Percentiles rank a stretch among this genome's conserved stretches.
phyloP scores from a whole-genome alignment of 2,329 filamentous ascomycete species.

The Nigrospora osmanthi region DNA sequence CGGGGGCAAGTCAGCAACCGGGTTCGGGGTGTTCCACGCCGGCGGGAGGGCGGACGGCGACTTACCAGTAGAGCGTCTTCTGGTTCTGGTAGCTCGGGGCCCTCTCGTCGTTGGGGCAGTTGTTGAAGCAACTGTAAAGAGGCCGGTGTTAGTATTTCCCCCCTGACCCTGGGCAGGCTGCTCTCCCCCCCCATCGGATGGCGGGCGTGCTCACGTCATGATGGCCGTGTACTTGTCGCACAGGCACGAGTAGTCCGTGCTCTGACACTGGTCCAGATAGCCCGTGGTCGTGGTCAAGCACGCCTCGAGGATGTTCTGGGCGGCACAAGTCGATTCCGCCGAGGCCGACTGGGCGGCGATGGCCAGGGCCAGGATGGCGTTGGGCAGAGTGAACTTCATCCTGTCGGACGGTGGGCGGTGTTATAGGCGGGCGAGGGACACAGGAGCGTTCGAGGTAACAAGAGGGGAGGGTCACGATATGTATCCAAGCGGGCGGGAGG shows the following conservation, averaged over 20 bases:
- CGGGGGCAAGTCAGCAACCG: not conserved
- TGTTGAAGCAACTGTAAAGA: constrained; percentile 49
- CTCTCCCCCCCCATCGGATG: too few relatives aligned
- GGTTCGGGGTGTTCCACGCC: not conserved
- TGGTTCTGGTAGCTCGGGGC: constrained; percentile 10
- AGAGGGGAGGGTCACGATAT: not conserved
- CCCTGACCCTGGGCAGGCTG: not conserved
- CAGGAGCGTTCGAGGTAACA: not conserved
- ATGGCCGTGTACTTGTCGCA: constrained; percentile 47
- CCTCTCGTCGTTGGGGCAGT: constrained; percentile 45
- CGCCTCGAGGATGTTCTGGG: constrained; percentile 26
- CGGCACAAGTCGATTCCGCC: constrained; percentile 20
- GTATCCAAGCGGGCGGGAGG: not conserved
- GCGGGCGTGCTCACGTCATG: constrained; percentile 30
- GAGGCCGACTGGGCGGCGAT: constrained; percentile 4
- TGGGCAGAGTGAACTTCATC: constrained; percentile 9
- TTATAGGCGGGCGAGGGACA: not conserved
- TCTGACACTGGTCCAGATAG: constrained; percentile 23
- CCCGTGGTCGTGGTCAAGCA: constrained; percentile 25
- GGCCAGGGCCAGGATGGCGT: constrained; percentile 17
- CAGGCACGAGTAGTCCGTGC: constrained; percentile 37
- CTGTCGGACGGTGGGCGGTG: not conserved
- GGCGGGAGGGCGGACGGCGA: not conserved
- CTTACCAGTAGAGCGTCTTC: constrained; percentile 21
- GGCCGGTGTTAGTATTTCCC: not conserved